phyloP scores from a whole-genome alignment of 2,329 filamentous ascomycete genomes.

The Cadophora sp. region DNA sequence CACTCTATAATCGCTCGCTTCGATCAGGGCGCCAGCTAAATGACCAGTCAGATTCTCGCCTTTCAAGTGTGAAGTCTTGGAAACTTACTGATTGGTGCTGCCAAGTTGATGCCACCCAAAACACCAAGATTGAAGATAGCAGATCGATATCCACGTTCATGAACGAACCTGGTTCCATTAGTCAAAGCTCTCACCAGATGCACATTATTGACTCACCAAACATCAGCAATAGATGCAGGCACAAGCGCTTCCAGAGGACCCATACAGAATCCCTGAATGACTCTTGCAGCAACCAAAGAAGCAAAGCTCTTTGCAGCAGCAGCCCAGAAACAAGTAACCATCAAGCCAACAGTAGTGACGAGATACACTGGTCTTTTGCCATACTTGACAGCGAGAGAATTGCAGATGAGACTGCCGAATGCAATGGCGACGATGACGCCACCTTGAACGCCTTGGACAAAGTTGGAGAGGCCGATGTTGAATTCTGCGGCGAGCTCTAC shows the following conservation, averaged over 20 bases:
- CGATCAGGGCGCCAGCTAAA: slow-evolving; percentile 48
- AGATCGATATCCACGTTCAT: slow-evolving; percentile 49
- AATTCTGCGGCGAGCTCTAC: slow-evolving; percentile 45
- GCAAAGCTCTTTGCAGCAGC: slow-evolving; percentile 45
- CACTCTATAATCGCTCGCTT: slow-evolving; percentile 45
- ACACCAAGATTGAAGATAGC: slow-evolving; percentile 52
- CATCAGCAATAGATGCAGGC: slow-evolving; percentile 48
- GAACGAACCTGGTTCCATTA: slow-evolving; percentile 44
- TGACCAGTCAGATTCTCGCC: neutral
- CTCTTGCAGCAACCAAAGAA: slow-evolving; percentile 43
- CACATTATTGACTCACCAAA: slow-evolving; percentile 40
- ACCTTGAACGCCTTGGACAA: slow-evolving; percentile 44
- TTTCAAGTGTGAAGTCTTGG: neutral
- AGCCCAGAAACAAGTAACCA: slow-evolving; percentile 47
- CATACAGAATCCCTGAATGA: slow-evolving; percentile 36
- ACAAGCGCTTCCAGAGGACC: slow-evolving; percentile 31
- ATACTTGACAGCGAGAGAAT: slow-evolving; percentile 45
- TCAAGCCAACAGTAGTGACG: slow-evolving; percentile 44
- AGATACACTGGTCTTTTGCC: slow-evolving; percentile 38
- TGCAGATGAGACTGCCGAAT: slow-evolving; percentile 49
- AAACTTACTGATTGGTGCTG: slow-evolving; percentile 47
- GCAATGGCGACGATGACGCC: slow-evolving; percentile 49
- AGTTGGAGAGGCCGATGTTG: slow-evolving; percentile 43
- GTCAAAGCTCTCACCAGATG: neutral
- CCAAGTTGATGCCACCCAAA: slow-evolving; percentile 50